These are phyloP conservation scores for Fusarium decemcellulare DNA, from an alignment of 2,329 filamentous ascomycete genomes.

Conservation along the genomic window DNA sequence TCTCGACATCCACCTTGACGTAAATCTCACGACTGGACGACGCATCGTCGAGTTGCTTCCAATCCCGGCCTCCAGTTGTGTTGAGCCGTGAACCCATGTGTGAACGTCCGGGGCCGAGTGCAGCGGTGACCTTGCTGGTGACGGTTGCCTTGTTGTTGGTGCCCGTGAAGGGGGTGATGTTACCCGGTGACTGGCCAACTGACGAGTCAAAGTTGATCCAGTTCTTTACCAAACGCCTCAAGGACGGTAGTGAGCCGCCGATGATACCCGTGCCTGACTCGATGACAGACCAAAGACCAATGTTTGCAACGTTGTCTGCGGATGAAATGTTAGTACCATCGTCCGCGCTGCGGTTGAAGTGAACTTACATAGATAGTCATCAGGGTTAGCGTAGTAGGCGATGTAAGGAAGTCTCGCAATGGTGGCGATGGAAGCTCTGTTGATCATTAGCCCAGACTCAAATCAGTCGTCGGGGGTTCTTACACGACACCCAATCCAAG, in stretches of 20 bases:
- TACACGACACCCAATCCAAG: conserved; percentile 30
- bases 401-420: conserved; percentile 14
- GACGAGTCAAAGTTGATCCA: conserved; percentile 17
- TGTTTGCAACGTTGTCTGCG: not conserved
- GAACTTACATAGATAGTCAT: conserved; percentile 7
- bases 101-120: not conserved
- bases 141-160: not conserved
- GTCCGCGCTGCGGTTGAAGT: no score
- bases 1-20: conserved; percentile 27
- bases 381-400: not conserved
- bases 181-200: not conserved
- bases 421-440: conserved; percentile 9
- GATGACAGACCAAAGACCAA: not conserved
- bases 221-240: conserved; percentile 1
- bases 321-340: no score
- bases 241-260: conserved; percentile 2
- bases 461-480: not conserved
- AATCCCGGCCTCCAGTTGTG: not conserved
- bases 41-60: conserved; percentile 20
- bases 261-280: conserved; percentile 10
- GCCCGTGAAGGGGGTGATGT: not conserved
- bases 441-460: not conserved
- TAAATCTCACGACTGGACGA: conserved; percentile 21
- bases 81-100: not conserved
- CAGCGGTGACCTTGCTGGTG: not conserved